Conservation (phyloP, 345 rosid species). For the Citrus glauca region DNA sequence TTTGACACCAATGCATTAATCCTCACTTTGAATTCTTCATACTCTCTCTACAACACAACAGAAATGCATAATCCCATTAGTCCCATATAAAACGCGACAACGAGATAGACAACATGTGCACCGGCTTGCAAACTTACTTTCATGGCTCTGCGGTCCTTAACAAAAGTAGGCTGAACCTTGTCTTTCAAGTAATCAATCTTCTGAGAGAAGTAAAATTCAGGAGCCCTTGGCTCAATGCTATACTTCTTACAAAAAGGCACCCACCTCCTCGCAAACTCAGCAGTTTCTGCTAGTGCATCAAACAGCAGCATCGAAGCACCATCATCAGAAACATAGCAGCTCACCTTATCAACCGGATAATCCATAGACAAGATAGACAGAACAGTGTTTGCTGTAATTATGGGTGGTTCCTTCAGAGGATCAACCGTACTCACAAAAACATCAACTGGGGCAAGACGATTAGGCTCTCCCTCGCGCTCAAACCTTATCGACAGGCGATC, state of each 20-base stretch:
- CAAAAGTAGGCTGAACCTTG: constrained; percentile 89
- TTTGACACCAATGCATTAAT: constrained; percentile 85
- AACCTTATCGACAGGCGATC: constrained; percentile 84
- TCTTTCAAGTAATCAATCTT: constrained; percentile 95
- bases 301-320: constrained; percentile 96
- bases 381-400: constrained; percentile 90
- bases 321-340: constrained; percentile 95
- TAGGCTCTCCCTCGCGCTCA: constrained; percentile 83
- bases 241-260: constrained; percentile 92
- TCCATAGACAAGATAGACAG: constrained; percentile 78
- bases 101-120: not conserved
- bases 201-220: constrained; percentile 87
- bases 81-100: not conserved
- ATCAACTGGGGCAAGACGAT: constrained; percentile 74
- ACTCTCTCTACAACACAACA: constrained; percentile 66
- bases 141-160: constrained; percentile 97
- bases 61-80: not conserved
- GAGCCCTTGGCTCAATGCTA: constrained; percentile 85
- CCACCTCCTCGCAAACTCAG: constrained; percentile 97
- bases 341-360: constrained; percentile 81
- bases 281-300: constrained; percentile 80
- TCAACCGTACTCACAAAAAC: constrained; percentile 90
- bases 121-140: constrained; percentile 51
- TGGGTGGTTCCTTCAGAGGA: constrained; percentile 98
- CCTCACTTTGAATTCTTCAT: constrained; percentile 96